These are phyloP conservation scores for Phytophthora syringae DNA, from an alignment of 352 stramenopile species.

Conservation along the genomic window DNA sequence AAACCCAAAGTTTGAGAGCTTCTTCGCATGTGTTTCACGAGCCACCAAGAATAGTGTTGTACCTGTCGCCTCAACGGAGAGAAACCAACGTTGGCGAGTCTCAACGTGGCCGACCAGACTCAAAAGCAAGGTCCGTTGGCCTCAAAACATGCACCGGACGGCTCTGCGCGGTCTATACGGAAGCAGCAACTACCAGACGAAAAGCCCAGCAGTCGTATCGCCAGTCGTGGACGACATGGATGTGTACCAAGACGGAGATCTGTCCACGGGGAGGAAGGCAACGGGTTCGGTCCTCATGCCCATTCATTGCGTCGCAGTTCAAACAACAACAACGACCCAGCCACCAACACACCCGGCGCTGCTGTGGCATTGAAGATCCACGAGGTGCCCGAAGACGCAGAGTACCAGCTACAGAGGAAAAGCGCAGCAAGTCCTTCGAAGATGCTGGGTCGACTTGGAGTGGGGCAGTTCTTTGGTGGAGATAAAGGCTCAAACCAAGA, in stretches of 20 bases:
- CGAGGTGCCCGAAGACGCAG: conserved; percentile 25
- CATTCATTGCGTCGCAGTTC: conserved; percentile 12
- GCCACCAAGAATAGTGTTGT: conserved; percentile 28
- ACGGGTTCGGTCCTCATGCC: conserved; percentile 23
- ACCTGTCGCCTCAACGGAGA: neutral
- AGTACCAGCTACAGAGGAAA: conserved; percentile 40
- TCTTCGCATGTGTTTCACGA: conserved; percentile 14
- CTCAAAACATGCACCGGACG: conserved; percentile 45
- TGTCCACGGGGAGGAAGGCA: conserved; percentile 32
- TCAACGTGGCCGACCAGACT: neutral
- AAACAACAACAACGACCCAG: conserved; percentile 20
- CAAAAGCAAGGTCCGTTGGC: conserved; percentile 2
- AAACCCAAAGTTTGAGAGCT: neutral
- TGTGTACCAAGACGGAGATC: conserved; percentile 29
- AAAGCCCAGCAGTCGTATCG: conserved; percentile 57
- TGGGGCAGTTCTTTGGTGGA: conserved; percentile 33
- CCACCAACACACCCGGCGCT: conserved; percentile 10
- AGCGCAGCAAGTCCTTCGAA: conserved; percentile 13
- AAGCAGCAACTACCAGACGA: conserved; percentile 44
- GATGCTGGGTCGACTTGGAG: conserved; percentile 28
- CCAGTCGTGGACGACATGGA: conserved; percentile 53
- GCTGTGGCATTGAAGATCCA: conserved; percentile 39
- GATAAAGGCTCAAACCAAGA: conserved; percentile 49
- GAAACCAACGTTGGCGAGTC: conserved; percentile 16
- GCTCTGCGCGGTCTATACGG: conserved; percentile 52